Base-by-base conservation (phyloP, 2,329 filamentous ascomycete genomes). In the Aspergillus clavatus region DNA sequence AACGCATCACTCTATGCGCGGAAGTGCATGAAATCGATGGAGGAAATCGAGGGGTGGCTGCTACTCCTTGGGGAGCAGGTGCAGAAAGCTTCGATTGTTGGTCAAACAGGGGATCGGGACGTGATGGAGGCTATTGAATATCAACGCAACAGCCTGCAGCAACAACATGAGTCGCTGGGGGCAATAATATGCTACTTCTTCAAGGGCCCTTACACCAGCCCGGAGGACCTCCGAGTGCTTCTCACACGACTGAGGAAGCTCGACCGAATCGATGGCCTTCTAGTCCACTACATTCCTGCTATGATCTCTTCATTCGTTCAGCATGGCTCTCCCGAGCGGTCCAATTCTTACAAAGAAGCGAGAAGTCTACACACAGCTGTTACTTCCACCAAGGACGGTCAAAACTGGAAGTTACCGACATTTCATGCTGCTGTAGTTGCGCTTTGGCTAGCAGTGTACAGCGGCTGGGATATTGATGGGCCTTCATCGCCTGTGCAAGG, bases 401-500 rank as follows among this genome's bases (percentile, higher is more conserved):
- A 84, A 33, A 71, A 77, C 12, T 95, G 89, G 87, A 75, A 78
- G 18, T 66, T 95, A 29, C 75, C 83, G 12, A 85, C 84, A 55
- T 77, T 97, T 10, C 85, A 90, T 57, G 87, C 90, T 37, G 85
- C 88, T 3, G 78, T 90, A 10, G 79, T 81, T 43, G 81, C 85
- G 4, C 89, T 87, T 78, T 98, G 93, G 93, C 78, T 96, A 38
- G 84, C 88, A 24, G 89, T 97, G 60, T 96, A 96, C 68, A 93
- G 87, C 54, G 88, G 89, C 2, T 87, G 89, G 75, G 95, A 90
- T 63, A 77, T 87, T 46, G 89, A 95, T 57, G 78, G 80, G 16
- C 77, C 80, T 26, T 74, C 79, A 51, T 76, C 79, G 39, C 74
- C 75, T 21, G 73, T 82, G 22, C 74, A 76, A 35, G 79, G 78